Conservation (phyloP, 305 asterid species). For the Lippia alba region DNA sequence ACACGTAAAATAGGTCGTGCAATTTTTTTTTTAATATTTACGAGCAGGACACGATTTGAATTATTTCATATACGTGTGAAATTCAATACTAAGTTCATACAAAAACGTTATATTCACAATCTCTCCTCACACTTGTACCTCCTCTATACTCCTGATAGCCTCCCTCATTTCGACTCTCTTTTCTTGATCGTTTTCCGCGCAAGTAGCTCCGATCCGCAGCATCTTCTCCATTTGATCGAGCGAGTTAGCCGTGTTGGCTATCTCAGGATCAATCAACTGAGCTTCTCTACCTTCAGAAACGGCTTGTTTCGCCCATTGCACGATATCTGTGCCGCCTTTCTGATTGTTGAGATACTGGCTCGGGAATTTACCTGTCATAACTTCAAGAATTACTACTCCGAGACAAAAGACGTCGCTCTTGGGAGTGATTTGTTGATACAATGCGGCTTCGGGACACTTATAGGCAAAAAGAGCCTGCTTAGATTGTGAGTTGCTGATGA, state of each 20-base stretch:
- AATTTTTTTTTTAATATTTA: too few species aligned
- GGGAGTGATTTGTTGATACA: slow-evolving; percentile 56
- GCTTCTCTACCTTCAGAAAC: slow-evolving; percentile 48
- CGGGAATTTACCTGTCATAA: slow-evolving; percentile 78
- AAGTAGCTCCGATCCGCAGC: slow-evolving; percentile 62
- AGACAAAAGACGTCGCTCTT: slow-evolving; percentile 82
- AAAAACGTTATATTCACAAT: not conserved
- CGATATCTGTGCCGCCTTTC: slow-evolving; percentile 84
- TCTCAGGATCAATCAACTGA: slow-evolving; percentile 80
- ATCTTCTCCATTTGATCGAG: slow-evolving; percentile 61
- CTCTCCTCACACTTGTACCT: slow-evolving; percentile 46
- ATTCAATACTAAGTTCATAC: too few species aligned
- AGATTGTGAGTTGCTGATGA: slow-evolving; percentile 58
- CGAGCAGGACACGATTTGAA: too few species aligned
- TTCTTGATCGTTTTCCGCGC: slow-evolving; percentile 59
- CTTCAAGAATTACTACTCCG: slow-evolving; percentile 76
- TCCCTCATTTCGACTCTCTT: slow-evolving; percentile 70
- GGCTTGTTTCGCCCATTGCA: slow-evolving; percentile 65
- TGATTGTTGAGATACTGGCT: slow-evolving; percentile 75
- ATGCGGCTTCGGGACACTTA: slow-evolving; percentile 68
- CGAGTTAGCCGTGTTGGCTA: slow-evolving; percentile 38
- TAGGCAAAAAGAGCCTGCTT: slow-evolving; percentile 61
- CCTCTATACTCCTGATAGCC: slow-evolving; percentile 70
- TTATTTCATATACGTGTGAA: too few species aligned
- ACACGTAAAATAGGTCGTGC: too few species aligned